These are phyloP conservation scores for Annulohypoxylon moriforme DNA, from an alignment of 495 filamentous ascomycete genomes.

Conservation along the genomic window DNA sequence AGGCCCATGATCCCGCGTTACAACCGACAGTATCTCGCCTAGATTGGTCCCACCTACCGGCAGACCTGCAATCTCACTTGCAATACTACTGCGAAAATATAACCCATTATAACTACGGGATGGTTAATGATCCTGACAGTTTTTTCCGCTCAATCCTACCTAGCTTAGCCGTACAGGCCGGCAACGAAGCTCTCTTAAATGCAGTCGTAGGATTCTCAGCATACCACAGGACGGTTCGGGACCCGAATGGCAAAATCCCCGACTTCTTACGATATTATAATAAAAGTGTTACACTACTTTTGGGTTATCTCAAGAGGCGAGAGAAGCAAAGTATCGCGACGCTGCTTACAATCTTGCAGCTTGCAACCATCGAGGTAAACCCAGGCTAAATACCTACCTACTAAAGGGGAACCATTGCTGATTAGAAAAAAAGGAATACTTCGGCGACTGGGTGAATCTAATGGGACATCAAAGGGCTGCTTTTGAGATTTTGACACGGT, in stretches of 20 bases:
- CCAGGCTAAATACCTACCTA: neutral
- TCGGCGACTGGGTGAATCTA: conserved; percentile 94
- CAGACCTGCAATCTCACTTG: conserved; percentile 82
- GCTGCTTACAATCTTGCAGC: conserved; percentile 87
- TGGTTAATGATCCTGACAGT: conserved; percentile 71
- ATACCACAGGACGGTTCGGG: conserved; percentile 81
- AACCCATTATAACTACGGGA: conserved; percentile 81
- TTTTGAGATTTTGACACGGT: conserved; percentile 77
- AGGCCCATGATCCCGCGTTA: conserved; percentile 45
- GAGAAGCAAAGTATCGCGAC: conserved; percentile 79
- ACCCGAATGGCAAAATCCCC: conserved; percentile 74
- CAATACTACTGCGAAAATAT: conserved; percentile 80
- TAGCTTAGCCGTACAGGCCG: conserved; percentile 75
- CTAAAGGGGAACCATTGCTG: conserved; percentile 38
- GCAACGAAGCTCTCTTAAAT: conserved; percentile 80
- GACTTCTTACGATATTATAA: conserved; percentile 93
- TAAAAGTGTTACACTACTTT: conserved; percentile 79
- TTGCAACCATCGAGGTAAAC: conserved; percentile 91
- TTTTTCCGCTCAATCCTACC: conserved; percentile 80
- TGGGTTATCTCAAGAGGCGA: conserved; percentile 74
- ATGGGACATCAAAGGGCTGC: conserved; percentile 94
- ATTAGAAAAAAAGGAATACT: conserved; percentile 74
- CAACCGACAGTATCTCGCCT: conserved; percentile 36
- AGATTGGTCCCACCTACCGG: conserved; percentile 65
- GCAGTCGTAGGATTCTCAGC: conserved; percentile 92